A percentile compares a stretch with the other conserved stretches of the same genome.
These are phyloP conservation scores for Mikania micrantha DNA, from an alignment of 129 eudicot genomes.

Conservation along the genomic window DNA sequence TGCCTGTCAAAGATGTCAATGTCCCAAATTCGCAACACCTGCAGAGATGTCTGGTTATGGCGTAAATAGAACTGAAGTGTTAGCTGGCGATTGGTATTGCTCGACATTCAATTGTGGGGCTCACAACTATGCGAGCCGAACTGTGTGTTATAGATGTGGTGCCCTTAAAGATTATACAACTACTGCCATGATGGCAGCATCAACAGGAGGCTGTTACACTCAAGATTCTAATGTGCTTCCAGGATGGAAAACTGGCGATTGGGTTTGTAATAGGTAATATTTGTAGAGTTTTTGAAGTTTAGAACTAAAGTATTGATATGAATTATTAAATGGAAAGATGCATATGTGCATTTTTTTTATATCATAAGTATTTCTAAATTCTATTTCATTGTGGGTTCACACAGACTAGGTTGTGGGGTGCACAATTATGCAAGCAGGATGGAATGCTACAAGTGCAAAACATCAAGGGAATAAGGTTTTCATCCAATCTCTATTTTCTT, in stretches of 20 bases:
- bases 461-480: constrained; percentile 47
- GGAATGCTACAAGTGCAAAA: constrained; percentile 79
- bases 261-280: constrained; percentile 75
- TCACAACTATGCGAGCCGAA: constrained; percentile 49
- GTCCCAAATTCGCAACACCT: constrained; percentile 37
- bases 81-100: constrained; percentile 52
- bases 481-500: constrained; percentile 13
- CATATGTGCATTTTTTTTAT: not conserved
- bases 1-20: constrained; percentile 37
- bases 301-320: not conserved
- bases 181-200: constrained; percentile 25
- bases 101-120: constrained; percentile 41
- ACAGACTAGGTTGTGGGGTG: constrained; percentile 75
- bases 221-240: constrained; percentile 39
- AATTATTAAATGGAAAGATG: not conserved
- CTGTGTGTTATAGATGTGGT: constrained; percentile 36
- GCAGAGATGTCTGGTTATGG: constrained; percentile 35
- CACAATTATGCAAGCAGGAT: constrained; percentile 88
- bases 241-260: constrained; percentile 90
- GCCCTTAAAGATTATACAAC: constrained; percentile 35
- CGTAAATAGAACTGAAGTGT: constrained; percentile 27
- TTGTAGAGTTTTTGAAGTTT: not conserved
- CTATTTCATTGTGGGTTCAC: not conserved
- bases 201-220: constrained; percentile 28
- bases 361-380: not conserved